Conservation (phyloP, 2,329 filamentous ascomycete genomes). For the Cladosporium phlei region DNA sequence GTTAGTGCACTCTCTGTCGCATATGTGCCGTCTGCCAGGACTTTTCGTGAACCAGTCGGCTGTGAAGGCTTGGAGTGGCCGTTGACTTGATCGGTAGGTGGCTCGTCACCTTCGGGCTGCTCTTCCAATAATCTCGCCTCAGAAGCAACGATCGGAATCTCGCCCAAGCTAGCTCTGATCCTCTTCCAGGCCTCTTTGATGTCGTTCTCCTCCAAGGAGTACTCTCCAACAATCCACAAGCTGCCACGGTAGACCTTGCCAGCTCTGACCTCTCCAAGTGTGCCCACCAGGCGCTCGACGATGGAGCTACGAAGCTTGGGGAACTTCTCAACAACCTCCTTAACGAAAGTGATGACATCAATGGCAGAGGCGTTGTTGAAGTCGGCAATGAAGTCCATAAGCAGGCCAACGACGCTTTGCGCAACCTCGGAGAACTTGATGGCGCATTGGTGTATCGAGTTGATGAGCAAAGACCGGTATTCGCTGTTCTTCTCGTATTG, state of each 20-base stretch:
- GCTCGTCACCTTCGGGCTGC: slow-evolving; percentile 58
- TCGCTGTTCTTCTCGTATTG: slow-evolving; percentile 98
- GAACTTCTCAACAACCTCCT: slow-evolving; percentile 98
- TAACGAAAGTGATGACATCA: slow-evolving; percentile 97
- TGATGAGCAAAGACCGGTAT: slow-evolving; percentile 90
- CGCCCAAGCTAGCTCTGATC: slow-evolving; percentile 86
- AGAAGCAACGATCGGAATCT: slow-evolving; percentile 93
- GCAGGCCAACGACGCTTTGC: slow-evolving; percentile 87
- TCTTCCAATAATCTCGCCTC: slow-evolving; percentile 90
- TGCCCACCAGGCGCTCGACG: slow-evolving; percentile 81
- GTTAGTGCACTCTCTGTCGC: slow-evolving; percentile 95
- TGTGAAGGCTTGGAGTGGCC: slow-evolving; percentile 71
- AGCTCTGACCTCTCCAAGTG: slow-evolving; percentile 85
- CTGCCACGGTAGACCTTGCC: slow-evolving; percentile 97
- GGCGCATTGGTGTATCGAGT: slow-evolving; percentile 95
- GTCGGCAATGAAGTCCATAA: slow-evolving; percentile 99
- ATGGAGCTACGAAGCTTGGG: slow-evolving; percentile 83
- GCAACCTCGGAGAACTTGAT: slow-evolving; percentile 99
- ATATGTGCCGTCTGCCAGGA: slow-evolving; percentile 94
- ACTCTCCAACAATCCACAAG: slow-evolving; percentile 96
- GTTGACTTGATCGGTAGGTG: slow-evolving; percentile 68
- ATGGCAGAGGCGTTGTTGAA: slow-evolving; percentile 96
- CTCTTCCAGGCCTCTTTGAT: slow-evolving; percentile 96
- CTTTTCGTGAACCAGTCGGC: slow-evolving; percentile 80
- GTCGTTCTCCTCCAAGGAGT: slow-evolving; percentile 87